phyloP scores from a whole-genome alignment of 2,329 filamentous ascomycete species.

The Fusarium siculi region DNA sequence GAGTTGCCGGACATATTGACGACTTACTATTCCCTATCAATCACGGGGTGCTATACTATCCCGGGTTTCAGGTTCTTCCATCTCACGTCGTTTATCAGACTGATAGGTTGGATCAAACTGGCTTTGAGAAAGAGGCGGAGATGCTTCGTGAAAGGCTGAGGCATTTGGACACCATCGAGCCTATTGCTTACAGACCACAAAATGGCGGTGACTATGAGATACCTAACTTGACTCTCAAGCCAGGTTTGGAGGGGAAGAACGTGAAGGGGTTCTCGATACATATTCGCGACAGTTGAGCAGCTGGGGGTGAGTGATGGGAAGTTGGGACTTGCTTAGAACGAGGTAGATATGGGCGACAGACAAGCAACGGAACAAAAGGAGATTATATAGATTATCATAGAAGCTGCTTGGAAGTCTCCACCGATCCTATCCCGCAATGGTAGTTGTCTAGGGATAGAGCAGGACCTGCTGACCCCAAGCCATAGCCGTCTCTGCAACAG shows the following conservation, averaged over 20 bases:
- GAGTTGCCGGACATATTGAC: slow-evolving; percentile 16
- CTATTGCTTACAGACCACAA: slow-evolving; percentile 11
- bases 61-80: slow-evolving; percentile 15
- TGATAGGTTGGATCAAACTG: neutral
- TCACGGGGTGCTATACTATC: slow-evolving; percentile 22
- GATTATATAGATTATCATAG: neutral
- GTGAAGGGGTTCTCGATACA: neutral
- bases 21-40: slow-evolving; percentile 21
- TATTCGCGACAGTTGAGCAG: neutral
- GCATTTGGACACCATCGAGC: neutral
- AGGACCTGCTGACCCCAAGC: slow-evolving; percentile 34
- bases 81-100: slow-evolving; percentile 13
- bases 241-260: neutral
- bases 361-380: neutral
- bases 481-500: slow-evolving; percentile 4
- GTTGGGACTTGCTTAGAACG: neutral
- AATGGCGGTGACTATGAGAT: slow-evolving; percentile 29
- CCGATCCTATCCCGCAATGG: too few species aligned
- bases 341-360: too few species aligned
- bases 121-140: neutral
- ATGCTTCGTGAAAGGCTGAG: slow-evolving; percentile 9
- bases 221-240: neutral
- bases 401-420: neutral
- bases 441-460: neutral
- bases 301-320: neutral